phyloP scores from a whole-genome alignment of 208 protist genomes.

The Acanthamoeba castellanii region DNA sequence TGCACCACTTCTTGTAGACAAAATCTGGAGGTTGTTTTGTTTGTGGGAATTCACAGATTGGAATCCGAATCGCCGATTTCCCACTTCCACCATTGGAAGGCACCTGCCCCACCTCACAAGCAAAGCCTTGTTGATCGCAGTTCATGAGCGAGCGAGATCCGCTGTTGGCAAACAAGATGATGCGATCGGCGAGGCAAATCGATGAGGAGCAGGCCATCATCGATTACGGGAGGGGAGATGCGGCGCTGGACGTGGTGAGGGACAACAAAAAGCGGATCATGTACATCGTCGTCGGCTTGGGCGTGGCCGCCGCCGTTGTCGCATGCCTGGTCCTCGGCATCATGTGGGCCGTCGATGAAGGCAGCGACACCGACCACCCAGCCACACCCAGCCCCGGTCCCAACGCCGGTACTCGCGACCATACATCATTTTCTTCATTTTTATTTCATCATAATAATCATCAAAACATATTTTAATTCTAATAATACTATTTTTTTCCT shows the following conservation, averaged over 20 bases:
- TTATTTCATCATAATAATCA: background rate
- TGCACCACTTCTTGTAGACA: no score
- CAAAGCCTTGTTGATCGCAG: background rate
- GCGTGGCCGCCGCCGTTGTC: background rate
- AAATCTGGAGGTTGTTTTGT: no score
- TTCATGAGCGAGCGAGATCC: background rate
- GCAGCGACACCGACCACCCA: background rate
- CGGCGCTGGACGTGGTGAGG: background rate
- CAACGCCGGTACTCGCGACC: background rate
- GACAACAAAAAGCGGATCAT: conserved; percentile 8
- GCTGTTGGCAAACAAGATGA: background rate
- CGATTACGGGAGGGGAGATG: background rate
- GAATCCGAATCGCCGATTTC: no score
- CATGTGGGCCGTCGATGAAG: background rate
- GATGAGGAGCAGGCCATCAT: conserved; percentile 12
- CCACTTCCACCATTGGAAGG: no score
- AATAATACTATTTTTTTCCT: background rate
- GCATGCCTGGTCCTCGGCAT: conserved; percentile 8
- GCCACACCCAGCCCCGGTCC: background rate
- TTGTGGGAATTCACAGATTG: no score
- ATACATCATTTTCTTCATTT: background rate
- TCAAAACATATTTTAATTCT: background rate
- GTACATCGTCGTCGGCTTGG: background rate
- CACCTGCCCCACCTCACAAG: no score
- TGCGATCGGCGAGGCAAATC: background rate